Evolutionary conservation across 23 red algal species (phyloP).

Genomic region (Chondrus crispus): DNA sequence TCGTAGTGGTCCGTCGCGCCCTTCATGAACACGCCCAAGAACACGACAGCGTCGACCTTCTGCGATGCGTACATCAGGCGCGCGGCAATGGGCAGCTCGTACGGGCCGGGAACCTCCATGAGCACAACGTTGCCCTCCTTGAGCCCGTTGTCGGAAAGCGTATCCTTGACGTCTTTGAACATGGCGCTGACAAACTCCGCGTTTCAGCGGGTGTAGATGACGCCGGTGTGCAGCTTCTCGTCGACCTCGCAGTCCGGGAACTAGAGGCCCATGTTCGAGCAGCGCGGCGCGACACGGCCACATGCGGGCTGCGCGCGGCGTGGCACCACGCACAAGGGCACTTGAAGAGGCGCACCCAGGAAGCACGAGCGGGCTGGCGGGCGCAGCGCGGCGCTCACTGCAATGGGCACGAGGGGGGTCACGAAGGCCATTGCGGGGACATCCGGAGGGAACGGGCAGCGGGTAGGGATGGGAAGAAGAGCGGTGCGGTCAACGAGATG

Average conservation of each 20-base stretch:
- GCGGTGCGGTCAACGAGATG: no score
- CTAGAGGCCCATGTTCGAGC: constrained; percentile 34
- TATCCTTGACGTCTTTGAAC: constrained; percentile 23
- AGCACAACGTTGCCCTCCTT: constrained; percentile 60
- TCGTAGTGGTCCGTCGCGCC: constrained; percentile 92
- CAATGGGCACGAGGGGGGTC: no score
- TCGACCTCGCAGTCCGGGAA: constrained; percentile 43
- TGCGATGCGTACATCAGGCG: constrained; percentile 84
- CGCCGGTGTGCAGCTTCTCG: constrained; percentile 57
- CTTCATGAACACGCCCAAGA: constrained; percentile 82
- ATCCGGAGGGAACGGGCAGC: no score
- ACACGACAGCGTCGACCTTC: constrained; percentile 81
- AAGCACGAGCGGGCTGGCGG: no score
- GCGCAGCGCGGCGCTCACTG: no score
- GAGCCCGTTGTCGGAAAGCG: constrained; percentile 41
- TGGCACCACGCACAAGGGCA: no score
- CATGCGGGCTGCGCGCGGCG: no score
- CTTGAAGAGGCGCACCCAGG: no score
- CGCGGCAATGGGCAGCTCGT: constrained; percentile 84
- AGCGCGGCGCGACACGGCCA: not conserved
- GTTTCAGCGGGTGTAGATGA: constrained; percentile 84
- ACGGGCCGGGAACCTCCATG: constrained; percentile 88
- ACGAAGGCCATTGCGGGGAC: no score
- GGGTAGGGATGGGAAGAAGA: no score
- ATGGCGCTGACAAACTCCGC: constrained; percentile 35